Evolutionary conservation across 306 rosid genomes (phyloP).

Genomic region (Pachyrhizus erosus): DNA sequence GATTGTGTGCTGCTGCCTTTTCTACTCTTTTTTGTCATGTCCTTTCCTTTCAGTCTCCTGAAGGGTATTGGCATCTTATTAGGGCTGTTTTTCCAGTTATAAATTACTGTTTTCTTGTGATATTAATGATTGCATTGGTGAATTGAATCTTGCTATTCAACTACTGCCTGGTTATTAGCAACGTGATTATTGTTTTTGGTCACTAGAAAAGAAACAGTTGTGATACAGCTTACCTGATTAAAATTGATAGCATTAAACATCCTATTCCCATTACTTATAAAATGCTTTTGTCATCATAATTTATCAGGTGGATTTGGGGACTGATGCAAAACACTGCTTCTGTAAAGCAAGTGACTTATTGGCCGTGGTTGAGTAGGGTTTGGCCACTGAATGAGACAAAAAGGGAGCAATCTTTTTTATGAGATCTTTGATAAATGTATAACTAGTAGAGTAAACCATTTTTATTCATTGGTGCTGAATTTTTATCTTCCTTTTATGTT

Average conservation of each 20-base stretch:
- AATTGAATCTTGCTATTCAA: neutral
- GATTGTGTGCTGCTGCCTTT: neutral
- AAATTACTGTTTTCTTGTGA: neutral
- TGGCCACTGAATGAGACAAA: neutral
- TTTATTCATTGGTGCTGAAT: neutral
- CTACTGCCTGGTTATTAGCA: neutral
- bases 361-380: conserved; percentile 79
- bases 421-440: conserved; percentile 20
- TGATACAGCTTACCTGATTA: neutral
- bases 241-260: neutral
- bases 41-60: neutral
- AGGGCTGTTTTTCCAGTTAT: neutral
- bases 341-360: conserved; percentile 81
- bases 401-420: neutral
- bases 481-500: neutral
- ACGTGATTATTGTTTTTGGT: neutral
- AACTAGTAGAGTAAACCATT: neutral
- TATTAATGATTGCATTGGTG: neutral
- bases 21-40: neutral
- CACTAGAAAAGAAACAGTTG: neutral
- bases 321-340: conserved; percentile 80
- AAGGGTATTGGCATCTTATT: neutral
- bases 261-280: neutral
- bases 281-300: conserved; percentile 11
- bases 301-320: conserved; percentile 94